Conservation (phyloP, 2,329 filamentous ascomycete species). For the Aspergillus fumigatus region DNA sequence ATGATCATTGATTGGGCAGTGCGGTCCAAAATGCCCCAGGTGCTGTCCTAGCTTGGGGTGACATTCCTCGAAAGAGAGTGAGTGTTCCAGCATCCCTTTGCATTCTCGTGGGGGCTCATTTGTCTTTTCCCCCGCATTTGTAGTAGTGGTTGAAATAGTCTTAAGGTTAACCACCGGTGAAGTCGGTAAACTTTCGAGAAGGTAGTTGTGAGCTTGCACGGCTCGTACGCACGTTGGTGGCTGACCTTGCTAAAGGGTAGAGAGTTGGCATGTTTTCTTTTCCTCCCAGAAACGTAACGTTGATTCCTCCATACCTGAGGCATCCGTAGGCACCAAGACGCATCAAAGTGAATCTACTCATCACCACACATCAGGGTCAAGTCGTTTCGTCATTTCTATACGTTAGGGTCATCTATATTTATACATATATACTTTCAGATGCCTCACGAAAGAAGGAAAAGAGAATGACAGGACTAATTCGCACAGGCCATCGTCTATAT, state of each 20-base stretch:
- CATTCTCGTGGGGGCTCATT: neutral
- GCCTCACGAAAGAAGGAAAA: slow-evolving; percentile 9
- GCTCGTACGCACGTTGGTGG: neutral
- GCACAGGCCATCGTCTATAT: slow-evolving; percentile 15
- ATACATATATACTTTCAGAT: slow-evolving; percentile 15
- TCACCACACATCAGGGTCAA: neutral
- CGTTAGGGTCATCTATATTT: slow-evolving; percentile 12
- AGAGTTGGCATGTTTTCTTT: neutral
- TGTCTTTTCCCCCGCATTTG: neutral
- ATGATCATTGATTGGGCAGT: neutral
- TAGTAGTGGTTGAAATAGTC: neutral
- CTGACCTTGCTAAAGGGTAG: neutral
- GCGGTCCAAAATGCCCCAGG: neutral
- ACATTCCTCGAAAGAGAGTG: neutral
- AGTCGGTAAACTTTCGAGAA: neutral
- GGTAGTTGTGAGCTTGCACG: neutral
- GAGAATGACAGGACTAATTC: slow-evolving; percentile 1
- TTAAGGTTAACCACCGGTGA: neutral
- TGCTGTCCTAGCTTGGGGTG: slow-evolving; percentile 1
- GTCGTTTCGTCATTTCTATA: slow-evolving; percentile 12
- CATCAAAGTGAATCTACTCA: neutral
- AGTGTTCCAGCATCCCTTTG: neutral
- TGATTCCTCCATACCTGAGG: neutral
- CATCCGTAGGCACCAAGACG: neutral
- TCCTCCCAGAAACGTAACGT: neutral